Conservation (phyloP, 2,329 filamentous ascomycete genomes). For the Trichoderma sp. region DNA sequence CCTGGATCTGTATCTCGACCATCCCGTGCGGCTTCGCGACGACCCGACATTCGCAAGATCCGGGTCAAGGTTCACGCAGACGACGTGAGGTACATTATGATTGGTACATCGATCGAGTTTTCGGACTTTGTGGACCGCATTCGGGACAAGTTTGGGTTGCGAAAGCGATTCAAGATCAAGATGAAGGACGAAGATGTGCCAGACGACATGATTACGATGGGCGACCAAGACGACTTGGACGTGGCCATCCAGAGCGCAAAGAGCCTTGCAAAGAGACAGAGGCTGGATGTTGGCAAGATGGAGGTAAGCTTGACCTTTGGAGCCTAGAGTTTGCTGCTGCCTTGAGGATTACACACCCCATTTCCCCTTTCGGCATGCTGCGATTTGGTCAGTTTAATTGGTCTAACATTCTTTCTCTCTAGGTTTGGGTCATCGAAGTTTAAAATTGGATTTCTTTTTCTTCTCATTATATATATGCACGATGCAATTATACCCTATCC, state of each 20-base stretch:
- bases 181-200: slow-evolving; percentile 74
- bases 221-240: slow-evolving; percentile 92
- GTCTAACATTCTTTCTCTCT: slow-evolving; percentile 27
- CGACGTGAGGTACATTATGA: slow-evolving; percentile 91
- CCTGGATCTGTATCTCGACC: slow-evolving; percentile 47
- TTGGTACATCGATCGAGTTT: slow-evolving; percentile 70
- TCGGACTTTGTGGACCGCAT: slow-evolving; percentile 75
- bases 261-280: slow-evolving; percentile 66
- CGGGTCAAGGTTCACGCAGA: slow-evolving; percentile 89
- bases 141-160: slow-evolving; percentile 79
- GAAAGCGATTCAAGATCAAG: slow-evolving; percentile 81
- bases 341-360: neutral
- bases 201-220: slow-evolving; percentile 93
- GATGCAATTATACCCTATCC: slow-evolving; percentile 15
- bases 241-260: slow-evolving; percentile 74
- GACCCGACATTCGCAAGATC: slow-evolving; percentile 71
- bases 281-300: slow-evolving; percentile 84
- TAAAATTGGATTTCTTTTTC: slow-evolving; percentile 25
- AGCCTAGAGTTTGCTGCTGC: slow-evolving; percentile 2
- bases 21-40: slow-evolving; percentile 53
- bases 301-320: slow-evolving; percentile 62
- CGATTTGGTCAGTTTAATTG: neutral
- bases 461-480: neutral
- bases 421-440: slow-evolving; percentile 49
- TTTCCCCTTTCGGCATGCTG: neutral